Evolutionary conservation across 2,329 filamentous ascomycete species (phyloP).

Genomic region (Aspergillus luchuensis): DNA sequence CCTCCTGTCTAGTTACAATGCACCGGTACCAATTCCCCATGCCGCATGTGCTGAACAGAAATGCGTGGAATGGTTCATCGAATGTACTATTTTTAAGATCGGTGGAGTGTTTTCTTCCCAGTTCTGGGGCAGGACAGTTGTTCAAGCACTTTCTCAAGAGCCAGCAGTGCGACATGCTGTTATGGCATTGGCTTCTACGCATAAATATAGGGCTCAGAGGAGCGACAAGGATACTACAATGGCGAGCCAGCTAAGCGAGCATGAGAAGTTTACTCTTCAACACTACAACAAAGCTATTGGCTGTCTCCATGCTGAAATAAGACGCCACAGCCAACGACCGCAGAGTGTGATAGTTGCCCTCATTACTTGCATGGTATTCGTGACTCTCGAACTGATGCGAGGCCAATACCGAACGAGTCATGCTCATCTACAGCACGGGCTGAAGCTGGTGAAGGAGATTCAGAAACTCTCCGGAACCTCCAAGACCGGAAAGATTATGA

Average conservation of each 20-base stretch:
- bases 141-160: slow-evolving; percentile 43
- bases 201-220: slow-evolving; percentile 22
- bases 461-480: neutral
- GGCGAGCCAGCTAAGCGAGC: slow-evolving; percentile 1
- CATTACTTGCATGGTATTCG: slow-evolving; percentile 1
- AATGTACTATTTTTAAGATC: slow-evolving; percentile 33
- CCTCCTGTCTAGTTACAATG: neutral
- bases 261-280: slow-evolving; percentile 38
- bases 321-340: neutral
- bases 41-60: slow-evolving; percentile 23
- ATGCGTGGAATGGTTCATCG: slow-evolving; percentile 34
- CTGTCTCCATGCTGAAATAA: neutral
- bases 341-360: neutral
- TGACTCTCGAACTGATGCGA: neutral
- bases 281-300: slow-evolving; percentile 46
- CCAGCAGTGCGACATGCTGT: slow-evolving; percentile 48
- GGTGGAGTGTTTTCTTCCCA: slow-evolving; percentile 38
- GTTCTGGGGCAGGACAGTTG: slow-evolving; percentile 45
- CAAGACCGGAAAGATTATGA: neutral
- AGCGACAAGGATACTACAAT: slow-evolving; percentile 15
- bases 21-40: neutral
- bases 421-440: neutral
- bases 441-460: neutral
- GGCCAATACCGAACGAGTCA: neutral
- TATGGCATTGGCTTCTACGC: slow-evolving; percentile 44